These are phyloP conservation scores for Staphylotrichum tortipilum DNA, from an alignment of 495 filamentous ascomycete genomes.

Conservation along the genomic window DNA sequence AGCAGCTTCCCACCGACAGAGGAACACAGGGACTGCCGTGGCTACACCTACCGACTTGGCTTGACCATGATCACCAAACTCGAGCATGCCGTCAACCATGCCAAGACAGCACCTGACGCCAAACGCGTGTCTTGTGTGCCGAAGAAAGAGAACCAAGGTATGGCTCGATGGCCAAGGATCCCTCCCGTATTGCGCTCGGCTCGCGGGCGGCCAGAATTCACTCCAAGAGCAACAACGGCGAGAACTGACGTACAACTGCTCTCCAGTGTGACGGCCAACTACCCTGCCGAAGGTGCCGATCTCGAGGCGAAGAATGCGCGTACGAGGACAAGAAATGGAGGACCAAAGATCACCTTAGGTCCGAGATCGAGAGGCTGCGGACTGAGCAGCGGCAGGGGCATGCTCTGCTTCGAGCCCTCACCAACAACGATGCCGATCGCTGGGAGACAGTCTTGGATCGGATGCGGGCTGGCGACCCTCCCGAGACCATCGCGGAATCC, in stretches of 20 bases:
- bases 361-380: constrained; percentile 24
- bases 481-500: constrained; percentile 23
- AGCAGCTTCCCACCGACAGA: no score
- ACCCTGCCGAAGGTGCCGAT: constrained; percentile 22
- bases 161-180: no score
- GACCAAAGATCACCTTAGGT: constrained; percentile 27
- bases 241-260: no score
- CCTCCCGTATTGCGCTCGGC: not conserved
- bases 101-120: constrained; percentile 24
- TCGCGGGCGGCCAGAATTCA: no score
- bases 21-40: no score
- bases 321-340: constrained; percentile 29
- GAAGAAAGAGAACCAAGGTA: constrained; percentile 23
- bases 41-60: no score
- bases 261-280: constrained; percentile 23
- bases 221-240: no score
- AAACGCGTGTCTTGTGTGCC: constrained; percentile 22
- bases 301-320: constrained; percentile 24
- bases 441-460: constrained; percentile 17
- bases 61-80: no score
- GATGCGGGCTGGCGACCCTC: constrained; percentile 20
- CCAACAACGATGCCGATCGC: constrained; percentile 18
- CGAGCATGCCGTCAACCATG: no score
- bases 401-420: constrained; percentile 21
- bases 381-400: constrained; percentile 21